phyloP scores from a whole-genome alignment of 768 basidiomycete species.

The Zangia roseola region DNA sequence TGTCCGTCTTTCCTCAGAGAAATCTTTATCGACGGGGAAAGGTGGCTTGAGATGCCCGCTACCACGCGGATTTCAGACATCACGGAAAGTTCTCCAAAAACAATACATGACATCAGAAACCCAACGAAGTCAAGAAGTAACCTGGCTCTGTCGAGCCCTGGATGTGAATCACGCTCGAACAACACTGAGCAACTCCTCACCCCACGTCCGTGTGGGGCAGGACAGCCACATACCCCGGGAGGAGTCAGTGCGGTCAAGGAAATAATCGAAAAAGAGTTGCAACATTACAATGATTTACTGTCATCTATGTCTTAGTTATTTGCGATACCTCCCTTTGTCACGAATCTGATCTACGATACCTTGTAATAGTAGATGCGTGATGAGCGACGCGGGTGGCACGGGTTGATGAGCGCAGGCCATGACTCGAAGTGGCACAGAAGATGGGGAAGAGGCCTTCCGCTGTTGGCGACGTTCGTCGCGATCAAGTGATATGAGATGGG shows the following conservation, averaged over 20 bases:
- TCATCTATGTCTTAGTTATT: constrained; percentile 22
- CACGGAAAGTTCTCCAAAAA: constrained; percentile 3
- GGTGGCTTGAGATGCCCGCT: constrained; percentile 50
- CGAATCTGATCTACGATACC: constrained; percentile 24
- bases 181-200: no score
- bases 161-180: constrained; percentile 34
- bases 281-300: constrained; percentile 53
- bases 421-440: no score
- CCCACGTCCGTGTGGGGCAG: no score
- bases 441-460: no score
- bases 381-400: no score
- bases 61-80: constrained; percentile 19
- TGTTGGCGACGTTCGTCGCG: no score
- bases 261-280: constrained; percentile 76
- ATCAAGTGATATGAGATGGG: no score
- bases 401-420: no score
- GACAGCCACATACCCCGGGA: constrained; percentile 51
- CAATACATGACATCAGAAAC: constrained; percentile 25
- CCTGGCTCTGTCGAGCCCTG: constrained; percentile 40
- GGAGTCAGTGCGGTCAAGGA: constrained; percentile 79
- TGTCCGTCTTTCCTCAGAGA: constrained; percentile 81
- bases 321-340: constrained; percentile 16
- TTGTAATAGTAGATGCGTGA: no score
- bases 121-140: constrained; percentile 37
- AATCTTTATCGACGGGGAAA: constrained; percentile 56